Conservation (phyloP, 495 filamentous ascomycete species). For the Neurospora sp. region DNA sequence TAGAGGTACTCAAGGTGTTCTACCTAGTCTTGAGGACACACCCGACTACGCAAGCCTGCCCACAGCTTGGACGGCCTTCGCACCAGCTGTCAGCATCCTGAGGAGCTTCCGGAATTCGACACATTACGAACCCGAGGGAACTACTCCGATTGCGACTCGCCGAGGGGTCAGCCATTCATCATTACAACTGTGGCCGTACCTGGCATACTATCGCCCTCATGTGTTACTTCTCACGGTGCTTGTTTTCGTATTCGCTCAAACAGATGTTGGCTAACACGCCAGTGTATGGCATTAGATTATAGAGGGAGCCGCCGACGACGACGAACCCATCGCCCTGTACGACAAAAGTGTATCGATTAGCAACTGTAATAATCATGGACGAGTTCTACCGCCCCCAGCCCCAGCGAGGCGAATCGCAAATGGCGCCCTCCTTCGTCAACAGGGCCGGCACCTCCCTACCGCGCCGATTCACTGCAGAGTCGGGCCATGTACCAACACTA, state of each 20-base stretch:
- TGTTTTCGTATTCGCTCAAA: not conserved
- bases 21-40: not conserved
- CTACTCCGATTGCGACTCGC: not conserved
- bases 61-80: not conserved
- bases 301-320: conserved; percentile 17
- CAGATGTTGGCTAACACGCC: not conserved
- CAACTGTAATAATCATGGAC: conserved; percentile 41
- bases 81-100: not conserved
- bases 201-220: not conserved
- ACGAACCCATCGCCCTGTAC: conserved; percentile 35
- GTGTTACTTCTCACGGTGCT: not conserved
- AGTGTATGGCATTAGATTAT: conserved; percentile 6
- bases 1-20: not conserved
- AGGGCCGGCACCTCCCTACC: conserved; percentile 55
- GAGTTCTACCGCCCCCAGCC: conserved; percentile 57
- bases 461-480: conserved; percentile 89
- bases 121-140: not conserved
- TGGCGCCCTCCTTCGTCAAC: conserved; percentile 54
- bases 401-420: conserved; percentile 57
- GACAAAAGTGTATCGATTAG: conserved; percentile 28
- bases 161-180: not conserved
- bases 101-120: not conserved
- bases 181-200: not conserved
- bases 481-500: conserved; percentile 74
- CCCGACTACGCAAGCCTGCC: not conserved